Base-by-base conservation (phyloP, 805 yeast species). In the Wickerhamiella allomyrinae region DNA sequence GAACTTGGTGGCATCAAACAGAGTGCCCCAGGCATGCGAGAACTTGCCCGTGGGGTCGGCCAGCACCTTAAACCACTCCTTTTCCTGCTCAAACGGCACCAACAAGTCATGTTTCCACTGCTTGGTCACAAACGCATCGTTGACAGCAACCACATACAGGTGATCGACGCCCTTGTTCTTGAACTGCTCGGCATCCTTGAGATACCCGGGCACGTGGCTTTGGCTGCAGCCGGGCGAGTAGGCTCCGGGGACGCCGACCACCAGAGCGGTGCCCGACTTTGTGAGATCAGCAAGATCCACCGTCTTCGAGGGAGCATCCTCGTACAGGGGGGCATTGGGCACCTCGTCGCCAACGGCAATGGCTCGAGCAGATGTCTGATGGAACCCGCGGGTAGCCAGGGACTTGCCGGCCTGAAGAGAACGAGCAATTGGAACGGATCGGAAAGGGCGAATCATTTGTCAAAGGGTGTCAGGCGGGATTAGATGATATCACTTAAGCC, bases 41-140 rank as follows among this genome's bases (percentile, higher is more conserved):
- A 85, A 82, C 40, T 74, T 78, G 20, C 80, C 94, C 42, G 66
- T 61, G n/a, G 91, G 78, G 60, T 86, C 95, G 34, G 94, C 84
- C 9, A 45, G 34, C 49, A 85, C 67, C 57, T 80, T 73, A 43
- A 71, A 68, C 41, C 78, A 61, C 42, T 64, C 60, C 15, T 41
- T 40, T 23, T 47, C 45, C 35, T 51, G 51, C 15, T 49, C 53
- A 22, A 43, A 50, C 8, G 52, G 55, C 11, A 41, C 44, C 13
- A 50, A 40, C 27, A 63, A 46, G 1, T 44, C 54, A 43, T 76
- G 71, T 35, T 73, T 74, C 94, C 94, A 86, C 0, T 91, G 87
- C 52, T 74, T 71, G 55, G 77, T 74, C 39, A 85, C 95, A 59
- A 86, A 86, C 2, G 91, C 72, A 57, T 86, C 95, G 60, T 86